A percentile compares a stretch with the other conserved stretches of the same genome.
Conservation (phyloP, 805 yeast genomes). For the Saturnispora mendoncae region DNA sequence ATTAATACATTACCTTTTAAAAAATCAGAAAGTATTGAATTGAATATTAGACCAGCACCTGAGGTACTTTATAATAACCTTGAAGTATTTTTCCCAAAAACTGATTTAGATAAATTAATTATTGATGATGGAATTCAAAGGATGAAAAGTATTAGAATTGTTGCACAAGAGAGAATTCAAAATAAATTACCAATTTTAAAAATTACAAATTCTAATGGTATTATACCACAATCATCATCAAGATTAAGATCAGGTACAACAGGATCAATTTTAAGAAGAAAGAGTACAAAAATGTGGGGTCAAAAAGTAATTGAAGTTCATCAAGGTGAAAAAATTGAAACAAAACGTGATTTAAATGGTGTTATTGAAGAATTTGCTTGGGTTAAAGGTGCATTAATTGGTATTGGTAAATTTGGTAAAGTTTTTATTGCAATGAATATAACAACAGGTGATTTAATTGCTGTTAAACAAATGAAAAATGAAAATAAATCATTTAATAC, state of each 20-base stretch:
- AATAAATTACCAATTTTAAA: constrained; percentile 13
- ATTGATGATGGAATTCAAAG: constrained; percentile 51
- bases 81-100: constrained; percentile 85
- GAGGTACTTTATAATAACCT: constrained; percentile 88
- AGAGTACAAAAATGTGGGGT: constrained; percentile 97
- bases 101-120: constrained; percentile 87
- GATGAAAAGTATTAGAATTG: constrained; percentile 86
- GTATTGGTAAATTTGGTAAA: constrained; percentile 93
- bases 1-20: constrained; percentile 46
- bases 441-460: constrained; percentile 97
- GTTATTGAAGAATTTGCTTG: constrained; percentile 79
- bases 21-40: constrained; percentile 47
- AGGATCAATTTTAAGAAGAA: constrained; percentile 46
- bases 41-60: constrained; percentile 87
- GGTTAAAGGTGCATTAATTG: constrained; percentile 96
- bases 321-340: constrained; percentile 55
- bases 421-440: constrained; percentile 88
- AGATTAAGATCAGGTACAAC: constrained; percentile 9
- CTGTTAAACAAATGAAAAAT: constrained; percentile 88
- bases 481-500: constrained; percentile 61
- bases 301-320: constrained; percentile 80
- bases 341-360: constrained; percentile 43
- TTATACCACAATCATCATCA: not conserved
- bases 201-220: constrained; percentile 5
- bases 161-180: constrained; percentile 65